A percentile compares a stretch with the other conserved stretches of the same genome.
These are phyloP conservation scores for Microcyclosporella mali DNA, from an alignment of 2,329 filamentous ascomycete genomes.

Conservation along the genomic window DNA sequence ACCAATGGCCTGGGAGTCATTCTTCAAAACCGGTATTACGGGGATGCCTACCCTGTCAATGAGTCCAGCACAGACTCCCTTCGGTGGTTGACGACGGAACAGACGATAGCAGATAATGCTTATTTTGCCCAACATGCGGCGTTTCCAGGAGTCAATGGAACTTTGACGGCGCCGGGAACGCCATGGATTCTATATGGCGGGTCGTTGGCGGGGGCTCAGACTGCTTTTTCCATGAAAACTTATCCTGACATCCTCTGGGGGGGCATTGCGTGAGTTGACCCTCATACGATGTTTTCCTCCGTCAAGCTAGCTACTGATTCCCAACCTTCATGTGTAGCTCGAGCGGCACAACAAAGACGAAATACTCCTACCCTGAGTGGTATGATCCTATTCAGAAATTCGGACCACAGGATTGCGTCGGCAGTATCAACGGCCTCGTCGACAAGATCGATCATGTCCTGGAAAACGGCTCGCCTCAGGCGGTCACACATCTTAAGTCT, in stretches of 20 bases:
- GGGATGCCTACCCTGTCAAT: slow-evolving; percentile 45
- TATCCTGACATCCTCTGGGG: slow-evolving; percentile 66
- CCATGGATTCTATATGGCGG: slow-evolving; percentile 45
- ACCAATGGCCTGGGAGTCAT: slow-evolving; percentile 51
- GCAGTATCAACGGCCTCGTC: slow-evolving; percentile 51
- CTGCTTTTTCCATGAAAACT: slow-evolving; percentile 42
- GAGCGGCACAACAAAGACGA: slow-evolving; percentile 69
- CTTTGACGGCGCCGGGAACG: slow-evolving; percentile 40
- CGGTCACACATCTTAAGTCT: slow-evolving; percentile 45
- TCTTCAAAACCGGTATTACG: slow-evolving; percentile 49
- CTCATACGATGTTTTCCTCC: too few species aligned
- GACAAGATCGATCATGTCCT: slow-evolving; percentile 52
- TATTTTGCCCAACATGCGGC: slow-evolving; percentile 46
- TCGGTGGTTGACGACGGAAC: slow-evolving; percentile 46
- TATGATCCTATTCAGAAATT: slow-evolving; percentile 54
- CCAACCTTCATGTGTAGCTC: too few species aligned
- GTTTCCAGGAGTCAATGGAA: slow-evolving; percentile 40
- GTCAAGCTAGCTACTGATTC: too few species aligned
- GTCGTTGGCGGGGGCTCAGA: slow-evolving; percentile 40
- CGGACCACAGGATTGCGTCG: slow-evolving; percentile 54
- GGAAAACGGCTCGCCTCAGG: slow-evolving; percentile 35
- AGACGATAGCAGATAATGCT: slow-evolving; percentile 48
- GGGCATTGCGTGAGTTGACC: slow-evolving; percentile 74
- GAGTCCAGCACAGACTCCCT: slow-evolving; percentile 46
- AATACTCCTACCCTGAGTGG: slow-evolving; percentile 64